Evolutionary conservation across 176 grass and related monocot species (phyloP), one percentile per base, ranked within the genome.

Genomic region (Rhynchospora pubera): DNA sequence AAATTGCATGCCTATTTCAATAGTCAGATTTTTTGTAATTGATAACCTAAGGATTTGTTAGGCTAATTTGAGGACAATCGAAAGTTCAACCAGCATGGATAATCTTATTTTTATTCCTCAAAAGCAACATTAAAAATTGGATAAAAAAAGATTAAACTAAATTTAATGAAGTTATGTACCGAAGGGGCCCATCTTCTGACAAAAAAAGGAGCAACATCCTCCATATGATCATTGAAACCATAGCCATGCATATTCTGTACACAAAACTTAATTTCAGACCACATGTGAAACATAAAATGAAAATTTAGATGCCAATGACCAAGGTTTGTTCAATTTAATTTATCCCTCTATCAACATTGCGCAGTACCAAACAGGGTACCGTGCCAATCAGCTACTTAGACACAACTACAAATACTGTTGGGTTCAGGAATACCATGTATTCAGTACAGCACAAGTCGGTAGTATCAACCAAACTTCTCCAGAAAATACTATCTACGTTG

Each of bases 151-250:
- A 30, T 53, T 15, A 2, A 74, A 74, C 0, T 74, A 13, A 74
- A 74, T 50, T 51, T 19, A 15, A 52, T 28, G 24, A 52, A 77
- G 22, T 77, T 39, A 58, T 69, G 78, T 94, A 98, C 92, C 90
- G n/a, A 52, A 83, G 92, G 87, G 23, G 90, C 89, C 90, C 92
- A 95, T 94, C 96, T 93, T 22, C 85, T 77, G 18, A 98, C 92
- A 64, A 93, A 95, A 88, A 93, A 95, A 2, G 96, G 92, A 90
- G 92, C 82, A 24, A 79, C 83, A 81, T 82, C 84, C 78, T 95
- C 92, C 85, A 87, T 91, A 42, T 85, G 84, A 87, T 88, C 90
- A 61, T 90, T 90, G 83, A 88, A 97, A 63, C 84, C 88, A 88
- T 91, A 85, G 19, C 92, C 88, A 82, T 92, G 85, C 65, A 89